Percentiles rank a stretch among this genome's conserved stretches.
These are phyloP conservation scores for Clonostachys chloroleuca DNA, from an alignment of 2,329 filamentous ascomycete genomes.

Conservation along the genomic window DNA sequence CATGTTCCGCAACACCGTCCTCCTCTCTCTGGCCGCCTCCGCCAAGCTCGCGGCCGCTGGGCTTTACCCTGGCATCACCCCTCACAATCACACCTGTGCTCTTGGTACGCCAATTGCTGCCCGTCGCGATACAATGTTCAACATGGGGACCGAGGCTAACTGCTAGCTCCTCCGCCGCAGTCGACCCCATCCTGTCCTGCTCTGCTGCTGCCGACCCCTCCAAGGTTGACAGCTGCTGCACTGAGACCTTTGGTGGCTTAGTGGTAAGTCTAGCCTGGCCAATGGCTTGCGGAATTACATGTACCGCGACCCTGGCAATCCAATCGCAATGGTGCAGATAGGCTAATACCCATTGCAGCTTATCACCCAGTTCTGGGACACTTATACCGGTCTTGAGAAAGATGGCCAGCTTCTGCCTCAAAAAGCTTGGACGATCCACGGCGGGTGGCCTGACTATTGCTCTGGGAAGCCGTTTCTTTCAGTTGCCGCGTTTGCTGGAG, in stretches of 20 bases:
- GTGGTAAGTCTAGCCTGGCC: slow-evolving; percentile 24
- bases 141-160: too few relatives aligned
- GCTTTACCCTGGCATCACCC: slow-evolving; percentile 37
- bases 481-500: too few relatives aligned
- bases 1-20: slow-evolving; percentile 16
- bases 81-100: slow-evolving; percentile 54
- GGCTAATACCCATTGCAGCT: slow-evolving; percentile 22
- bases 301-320: neutral
- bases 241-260: slow-evolving; percentile 61
- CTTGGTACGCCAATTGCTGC: slow-evolving; percentile 16
- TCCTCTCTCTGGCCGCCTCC: slow-evolving; percentile 16
- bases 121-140: too few relatives aligned
- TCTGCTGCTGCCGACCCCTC: slow-evolving; percentile 34
- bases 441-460: slow-evolving; percentile 51
- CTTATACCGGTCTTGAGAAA: slow-evolving; percentile 55
- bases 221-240: slow-evolving; percentile 57
- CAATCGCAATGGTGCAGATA: neutral
- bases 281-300: neutral
- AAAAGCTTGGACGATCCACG: slow-evolving; percentile 55
- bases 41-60: slow-evolving; percentile 24
- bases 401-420: slow-evolving; percentile 53
- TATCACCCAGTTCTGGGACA: slow-evolving; percentile 61
- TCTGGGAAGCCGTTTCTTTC: slow-evolving; percentile 19
- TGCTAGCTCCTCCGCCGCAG: slow-evolving; percentile 7
- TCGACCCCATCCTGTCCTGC: slow-evolving; percentile 38